Percentiles rank a stretch among this genome's conserved stretches.
Evolutionary conservation across 1,139 yeast genomes (phyloP).

Genomic region (Saccharomyces hybrid): DNA sequence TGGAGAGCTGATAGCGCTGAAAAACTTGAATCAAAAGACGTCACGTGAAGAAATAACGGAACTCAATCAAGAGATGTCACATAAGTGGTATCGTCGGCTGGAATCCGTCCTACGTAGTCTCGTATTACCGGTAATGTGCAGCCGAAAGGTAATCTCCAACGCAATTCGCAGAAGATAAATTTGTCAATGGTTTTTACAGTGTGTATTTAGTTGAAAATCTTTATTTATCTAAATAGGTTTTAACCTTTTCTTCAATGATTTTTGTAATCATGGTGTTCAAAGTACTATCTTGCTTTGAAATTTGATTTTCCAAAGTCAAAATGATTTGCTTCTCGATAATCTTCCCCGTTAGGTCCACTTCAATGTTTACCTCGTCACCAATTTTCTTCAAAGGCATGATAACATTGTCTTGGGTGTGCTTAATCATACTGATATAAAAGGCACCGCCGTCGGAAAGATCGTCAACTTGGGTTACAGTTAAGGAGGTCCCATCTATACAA

Average conservation of each 20-base stretch:
- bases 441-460: constrained; percentile 37
- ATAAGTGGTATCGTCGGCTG: neutral
- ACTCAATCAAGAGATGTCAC: neutral
- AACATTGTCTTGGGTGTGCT: constrained; percentile 82
- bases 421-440: constrained; percentile 84
- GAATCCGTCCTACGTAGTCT: neutral
- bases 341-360: constrained; percentile 91
- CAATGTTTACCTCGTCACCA: constrained; percentile 73
- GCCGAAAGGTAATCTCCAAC: neutral
- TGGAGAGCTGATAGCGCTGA: neutral
- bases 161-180: neutral
- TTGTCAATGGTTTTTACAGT: neutral
- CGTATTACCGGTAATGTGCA: neutral
- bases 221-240: constrained; percentile 10
- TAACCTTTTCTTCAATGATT: constrained; percentile 22
- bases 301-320: constrained; percentile 46
- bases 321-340: constrained; percentile 80
- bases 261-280: constrained; percentile 18
- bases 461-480: constrained; percentile 78
- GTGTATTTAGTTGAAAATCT: neutral
- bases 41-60: neutral
- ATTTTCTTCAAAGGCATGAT: constrained; percentile 55
- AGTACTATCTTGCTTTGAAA: constrained; percentile 34
- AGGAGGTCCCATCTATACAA: constrained; percentile 86
- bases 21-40: neutral